Evolutionary conservation across 1,139 yeast genomes (phyloP).

Genomic region (Groenewaldozyma sp.): DNA sequence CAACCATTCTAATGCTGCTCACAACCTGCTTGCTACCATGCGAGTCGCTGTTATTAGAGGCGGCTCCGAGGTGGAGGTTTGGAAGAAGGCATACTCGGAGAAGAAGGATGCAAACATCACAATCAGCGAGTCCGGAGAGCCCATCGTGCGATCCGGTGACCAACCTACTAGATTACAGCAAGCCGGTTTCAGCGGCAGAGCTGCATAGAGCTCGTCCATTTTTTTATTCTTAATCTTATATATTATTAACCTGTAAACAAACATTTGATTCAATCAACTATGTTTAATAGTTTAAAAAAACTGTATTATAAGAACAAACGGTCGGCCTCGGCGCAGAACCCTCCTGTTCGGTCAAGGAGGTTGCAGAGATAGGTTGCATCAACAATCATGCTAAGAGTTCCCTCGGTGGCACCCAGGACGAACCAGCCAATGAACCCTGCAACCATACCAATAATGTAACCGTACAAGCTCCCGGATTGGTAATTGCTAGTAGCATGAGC

Average conservation of each 20-base stretch:
- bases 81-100: slow-evolving; percentile 53
- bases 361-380: slow-evolving; percentile 33
- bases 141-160: slow-evolving; percentile 50
- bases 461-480: slow-evolving; percentile 28
- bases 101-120: slow-evolving; percentile 42
- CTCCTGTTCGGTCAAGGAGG: slow-evolving; percentile 30
- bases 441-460: slow-evolving; percentile 33
- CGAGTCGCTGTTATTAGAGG: slow-evolving; percentile 90
- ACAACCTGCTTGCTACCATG: slow-evolving; percentile 89
- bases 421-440: slow-evolving; percentile 37
- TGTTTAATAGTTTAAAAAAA: background rate
- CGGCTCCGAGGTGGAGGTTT: slow-evolving; percentile 75
- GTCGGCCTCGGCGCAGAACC: slow-evolving; percentile 31
- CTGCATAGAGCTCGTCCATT: slow-evolving; percentile 21
- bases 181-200: slow-evolving; percentile 26
- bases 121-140: slow-evolving; percentile 42
- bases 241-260: background rate
- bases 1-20: slow-evolving; percentile 96
- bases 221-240: no score
- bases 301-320: slow-evolving; percentile 16
- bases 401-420: slow-evolving; percentile 36
- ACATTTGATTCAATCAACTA: background rate
- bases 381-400: slow-evolving; percentile 32
- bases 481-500: slow-evolving; percentile 24
- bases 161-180: slow-evolving; percentile 41